Evolutionary conservation across 208 protist species (phyloP), one percentile per base, ranked within the genome.

Genomic region (Vickermania ingenoplastis): DNA sequence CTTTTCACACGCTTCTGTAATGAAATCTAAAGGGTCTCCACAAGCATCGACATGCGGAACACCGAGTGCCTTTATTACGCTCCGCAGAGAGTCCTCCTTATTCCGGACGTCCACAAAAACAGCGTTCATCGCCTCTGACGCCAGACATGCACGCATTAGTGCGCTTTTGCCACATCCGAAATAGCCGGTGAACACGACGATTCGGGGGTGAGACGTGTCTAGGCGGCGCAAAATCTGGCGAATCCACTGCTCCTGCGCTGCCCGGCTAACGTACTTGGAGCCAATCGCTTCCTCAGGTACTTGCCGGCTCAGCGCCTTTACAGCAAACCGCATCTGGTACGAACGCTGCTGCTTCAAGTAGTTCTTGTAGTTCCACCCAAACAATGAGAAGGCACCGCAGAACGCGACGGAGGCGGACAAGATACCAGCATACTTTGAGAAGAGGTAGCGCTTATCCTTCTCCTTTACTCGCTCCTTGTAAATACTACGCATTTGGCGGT

Each of bases 321-420:
- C 79, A 11, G 79, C 79, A 48, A 82, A 79, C n/a, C 48, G 48
- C 64, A 89, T 66, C 60, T 94, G 88, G 41, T 86, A 89, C 13
- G 77, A 82, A 21, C 88, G 81, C 64, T 88, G 81, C 54, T 87
- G 78, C 61, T 84, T 89, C 21, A 76, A 73, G 67, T 89, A 91
- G 71, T 94, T 92, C 56, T 84, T 86, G 63, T 87, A 92, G 61
- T 94, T 94, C 88, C 88, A 94, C 41, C 81, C 79, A 64, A 94
- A 94, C 24, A 94, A 70, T 27, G 84, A 92, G 67, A 83, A 77
- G 60, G 83, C 88, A 50, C 84, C 84, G 31, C 81, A 52, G 53
- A 91, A 83, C 28, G 88, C 83, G 29, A 94, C 82, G 53, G 73
- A 87, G 30, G 87, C 87, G 56, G 77, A 87, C 36, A 91, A 78